Conservation (phyloP, 495 filamentous ascomycete genomes). For the Clohesyomyces aquaticus region DNA sequence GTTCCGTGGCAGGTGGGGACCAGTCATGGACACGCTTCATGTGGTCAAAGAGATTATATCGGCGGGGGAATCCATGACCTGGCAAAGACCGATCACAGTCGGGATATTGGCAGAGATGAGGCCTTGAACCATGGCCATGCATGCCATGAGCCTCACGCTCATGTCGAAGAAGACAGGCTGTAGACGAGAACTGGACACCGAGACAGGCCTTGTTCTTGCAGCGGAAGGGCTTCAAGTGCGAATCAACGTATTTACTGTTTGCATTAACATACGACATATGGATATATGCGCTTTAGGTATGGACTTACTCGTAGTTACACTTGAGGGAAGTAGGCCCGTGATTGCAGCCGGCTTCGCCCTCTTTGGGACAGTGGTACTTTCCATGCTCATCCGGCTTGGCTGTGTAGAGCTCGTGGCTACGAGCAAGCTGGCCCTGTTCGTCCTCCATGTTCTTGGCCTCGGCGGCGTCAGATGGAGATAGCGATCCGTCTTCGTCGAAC, state of each 20-base stretch:
- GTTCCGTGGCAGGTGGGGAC: slow-evolving; percentile 29
- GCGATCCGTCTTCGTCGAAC: slow-evolving; percentile 30
- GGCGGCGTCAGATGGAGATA: slow-evolving; percentile 24
- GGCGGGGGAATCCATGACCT: slow-evolving; percentile 85
- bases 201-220: slow-evolving; percentile 81
- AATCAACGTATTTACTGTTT: slow-evolving; percentile 88
- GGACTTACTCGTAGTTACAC: slow-evolving; percentile 92
- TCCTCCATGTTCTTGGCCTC: slow-evolving; percentile 37
- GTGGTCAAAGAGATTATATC: slow-evolving; percentile 93
- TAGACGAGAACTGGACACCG: slow-evolving; percentile 84
- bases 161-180: slow-evolving; percentile 90
- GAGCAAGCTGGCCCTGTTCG: slow-evolving; percentile 50
- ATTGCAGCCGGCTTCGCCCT: slow-evolving; percentile 72
- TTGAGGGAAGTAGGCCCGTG: slow-evolving; percentile 89
- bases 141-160: slow-evolving; percentile 93
- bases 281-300: too few relatives aligned
- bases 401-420: slow-evolving; percentile 80
- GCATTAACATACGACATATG: slow-evolving; percentile 34
- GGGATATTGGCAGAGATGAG: slow-evolving; percentile 79
- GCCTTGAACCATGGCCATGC: slow-evolving; percentile 91
- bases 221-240: slow-evolving; percentile 89
- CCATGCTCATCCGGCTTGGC: slow-evolving; percentile 70
- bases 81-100: slow-evolving; percentile 79
- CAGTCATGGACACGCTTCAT: slow-evolving; percentile 93
- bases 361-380: slow-evolving; percentile 88